These are phyloP conservation scores for Mimosa pudica DNA, from an alignment of 306 rosid species.

Conservation along the genomic window DNA sequence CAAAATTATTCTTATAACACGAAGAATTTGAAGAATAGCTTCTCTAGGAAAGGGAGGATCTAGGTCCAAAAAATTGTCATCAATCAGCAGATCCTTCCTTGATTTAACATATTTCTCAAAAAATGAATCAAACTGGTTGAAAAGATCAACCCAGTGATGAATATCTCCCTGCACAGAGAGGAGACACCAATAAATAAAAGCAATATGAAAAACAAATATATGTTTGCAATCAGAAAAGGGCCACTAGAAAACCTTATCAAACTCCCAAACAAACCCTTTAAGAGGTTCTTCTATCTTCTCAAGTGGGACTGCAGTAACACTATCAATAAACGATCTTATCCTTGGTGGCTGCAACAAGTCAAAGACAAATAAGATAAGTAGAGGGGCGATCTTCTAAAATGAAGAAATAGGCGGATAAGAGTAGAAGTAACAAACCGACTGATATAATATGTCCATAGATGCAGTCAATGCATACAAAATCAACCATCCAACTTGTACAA, in stretches of 20 bases:
- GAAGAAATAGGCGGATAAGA: not conserved
- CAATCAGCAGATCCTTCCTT: slow-evolving; percentile 92
- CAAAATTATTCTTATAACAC: slow-evolving; percentile 83
- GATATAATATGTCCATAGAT: not conserved
- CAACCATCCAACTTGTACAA: not conserved
- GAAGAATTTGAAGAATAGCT: slow-evolving; percentile 90
- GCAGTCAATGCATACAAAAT: not conserved
- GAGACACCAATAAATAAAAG: slow-evolving; percentile 43
- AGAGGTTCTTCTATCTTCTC: slow-evolving; percentile 86
- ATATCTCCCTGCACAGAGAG: slow-evolving; percentile 84
- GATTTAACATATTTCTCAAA: slow-evolving; percentile 90
- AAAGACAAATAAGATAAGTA: slow-evolving; percentile 28
- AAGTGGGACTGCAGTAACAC: slow-evolving; percentile 80
- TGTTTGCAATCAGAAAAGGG: slow-evolving; percentile 31
- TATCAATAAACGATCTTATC: slow-evolving; percentile 73
- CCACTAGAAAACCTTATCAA: slow-evolving; percentile 73
- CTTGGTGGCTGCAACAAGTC: slow-evolving; percentile 82
- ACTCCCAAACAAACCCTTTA: slow-evolving; percentile 87
- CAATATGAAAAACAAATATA: slow-evolving; percentile 31
- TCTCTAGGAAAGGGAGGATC: slow-evolving; percentile 94
- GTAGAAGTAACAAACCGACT: not conserved
- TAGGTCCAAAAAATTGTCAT: slow-evolving; percentile 67
- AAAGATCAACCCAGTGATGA: slow-evolving; percentile 98
- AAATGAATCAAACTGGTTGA: slow-evolving; percentile 93
- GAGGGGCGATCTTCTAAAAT: not conserved